Evolutionary conservation across 2,329 filamentous ascomycete genomes (phyloP), one percentile per base, ranked within the genome.

Genomic region (Venturia nashicola): DNA sequence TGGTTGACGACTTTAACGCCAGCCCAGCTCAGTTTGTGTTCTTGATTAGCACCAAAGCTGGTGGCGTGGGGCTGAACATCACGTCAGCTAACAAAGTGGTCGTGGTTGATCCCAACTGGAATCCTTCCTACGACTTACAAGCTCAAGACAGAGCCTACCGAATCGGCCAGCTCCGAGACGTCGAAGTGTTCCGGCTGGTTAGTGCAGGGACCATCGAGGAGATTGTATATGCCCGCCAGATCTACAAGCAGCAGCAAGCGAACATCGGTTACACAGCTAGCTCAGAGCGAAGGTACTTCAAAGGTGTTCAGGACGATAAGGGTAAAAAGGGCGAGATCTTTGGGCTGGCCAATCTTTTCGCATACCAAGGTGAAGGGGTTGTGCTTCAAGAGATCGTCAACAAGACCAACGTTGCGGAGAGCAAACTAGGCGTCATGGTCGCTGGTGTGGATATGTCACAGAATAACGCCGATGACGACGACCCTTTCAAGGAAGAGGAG

Each of bases 211-310:
- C 94, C 0, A 91, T 99, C 18, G 94, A 99, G 72, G 94, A 99
- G 74, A 94, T 97, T 63, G 91, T 97, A 8, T 99, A 99, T 70
- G 94, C 93, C 0, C 84, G 94, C 7, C 94, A 99, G 71, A 94
- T 99, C 46, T 99, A 99, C 81, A 99, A 99, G 74, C 94, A 99
- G 72, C 94, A 99, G 71, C 94, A 97, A 76, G 93, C 94, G 34
- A 97, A 97, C 71, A 97, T 99, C 65, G 94, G 90, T 0, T 97
- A 99, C 75, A 95, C 87, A 42, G 94, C 94, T 0, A 95, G 90
- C 0, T 88, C 87, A 5, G 94, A 99, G 74, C 86, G 94, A 3
- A 86, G 94, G 1, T 99, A 99, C 74, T 99, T 99, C 78, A 91
- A 88, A 68, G 94, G 94, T 48, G 90, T 97, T 0, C 93, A 97